A percentile compares a stretch with the other conserved stretches of the same genome.
phyloP scores from a whole-genome alignment of 2,329 filamentous ascomycete genomes.

The Podosphaera fusca region DNA sequence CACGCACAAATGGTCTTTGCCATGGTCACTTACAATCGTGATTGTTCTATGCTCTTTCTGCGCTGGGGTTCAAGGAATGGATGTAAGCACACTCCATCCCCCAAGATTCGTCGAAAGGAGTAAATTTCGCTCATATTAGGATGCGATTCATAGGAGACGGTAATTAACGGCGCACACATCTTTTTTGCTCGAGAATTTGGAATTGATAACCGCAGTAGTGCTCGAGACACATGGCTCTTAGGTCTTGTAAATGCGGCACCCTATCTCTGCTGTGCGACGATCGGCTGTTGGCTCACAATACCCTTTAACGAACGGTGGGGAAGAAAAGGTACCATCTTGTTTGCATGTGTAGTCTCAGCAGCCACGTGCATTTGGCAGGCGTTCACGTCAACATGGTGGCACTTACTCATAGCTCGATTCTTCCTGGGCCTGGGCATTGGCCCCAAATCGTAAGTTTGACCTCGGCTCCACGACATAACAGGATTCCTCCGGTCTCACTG shows the following conservation, averaged over 20 bases:
- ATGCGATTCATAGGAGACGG: conserved; percentile 7
- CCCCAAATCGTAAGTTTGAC: conserved; percentile 17
- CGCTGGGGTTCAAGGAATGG: conserved; percentile 17
- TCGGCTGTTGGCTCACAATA: conserved; percentile 37
- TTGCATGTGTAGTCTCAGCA: conserved; percentile 37
- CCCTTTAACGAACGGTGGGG: conserved; percentile 34
- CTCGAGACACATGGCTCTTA: conserved; percentile 29
- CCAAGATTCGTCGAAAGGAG: no score
- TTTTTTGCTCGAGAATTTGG: conserved; percentile 23
- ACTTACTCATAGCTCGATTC: conserved; percentile 31
- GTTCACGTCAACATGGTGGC: conserved; percentile 31
- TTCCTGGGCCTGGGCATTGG: conserved; percentile 40
- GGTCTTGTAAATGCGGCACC: conserved; percentile 31
- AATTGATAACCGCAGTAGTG: conserved; percentile 17
- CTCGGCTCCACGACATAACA: no score
- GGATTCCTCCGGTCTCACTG: no score
- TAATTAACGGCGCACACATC: conserved; percentile 23
- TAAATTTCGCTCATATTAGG: no score
- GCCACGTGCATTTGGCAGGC: conserved; percentile 37
- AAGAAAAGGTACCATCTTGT: conserved; percentile 40
- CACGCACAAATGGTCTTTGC: conserved; percentile 1
- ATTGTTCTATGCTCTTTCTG: conserved; percentile 1
- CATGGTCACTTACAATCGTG: neutral
- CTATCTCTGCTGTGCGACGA: conserved; percentile 24
- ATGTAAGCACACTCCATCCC: conserved; percentile 1